These are phyloP conservation scores for Pharnaceum exiguum DNA, from an alignment of 148 eudicot species.

Conservation along the genomic window DNA sequence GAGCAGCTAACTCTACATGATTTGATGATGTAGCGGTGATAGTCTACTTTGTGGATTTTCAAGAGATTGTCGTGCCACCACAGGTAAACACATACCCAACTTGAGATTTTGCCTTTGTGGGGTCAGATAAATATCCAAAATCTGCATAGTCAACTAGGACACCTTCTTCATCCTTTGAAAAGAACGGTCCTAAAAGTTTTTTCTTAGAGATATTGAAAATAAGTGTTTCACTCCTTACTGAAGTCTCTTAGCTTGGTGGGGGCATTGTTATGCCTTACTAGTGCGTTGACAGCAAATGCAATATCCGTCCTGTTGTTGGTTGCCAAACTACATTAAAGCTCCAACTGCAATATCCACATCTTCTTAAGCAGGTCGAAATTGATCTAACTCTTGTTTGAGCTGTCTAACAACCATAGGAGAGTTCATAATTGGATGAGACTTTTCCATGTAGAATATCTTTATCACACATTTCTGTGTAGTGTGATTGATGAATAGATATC, in stretches of 20 bases:
- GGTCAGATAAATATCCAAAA: background rate
- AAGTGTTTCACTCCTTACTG: background rate
- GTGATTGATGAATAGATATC: background rate
- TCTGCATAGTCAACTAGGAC: background rate
- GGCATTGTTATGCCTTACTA: background rate
- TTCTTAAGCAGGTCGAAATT: background rate
- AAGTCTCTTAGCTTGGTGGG: background rate
- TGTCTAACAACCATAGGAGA: background rate
- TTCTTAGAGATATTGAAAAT: background rate
- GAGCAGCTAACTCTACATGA: background rate
- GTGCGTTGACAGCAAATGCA: background rate
- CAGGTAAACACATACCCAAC: background rate
- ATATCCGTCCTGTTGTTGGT: background rate
- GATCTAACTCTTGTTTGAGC: background rate
- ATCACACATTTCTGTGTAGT: background rate
- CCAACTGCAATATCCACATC: background rate
- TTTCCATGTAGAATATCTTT: background rate
- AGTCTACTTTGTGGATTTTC: background rate
- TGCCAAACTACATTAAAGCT: background rate
- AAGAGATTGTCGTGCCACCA: background rate
- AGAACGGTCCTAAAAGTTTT: background rate
- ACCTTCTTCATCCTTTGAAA: background rate
- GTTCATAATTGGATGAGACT: background rate
- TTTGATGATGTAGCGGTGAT: background rate
- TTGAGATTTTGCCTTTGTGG: background rate